A percentile compares a stretch with the other conserved stretches of the same genome.
Evolutionary conservation across 345 rosid species (phyloP).

Genomic region (Kernera saxatilis): DNA sequence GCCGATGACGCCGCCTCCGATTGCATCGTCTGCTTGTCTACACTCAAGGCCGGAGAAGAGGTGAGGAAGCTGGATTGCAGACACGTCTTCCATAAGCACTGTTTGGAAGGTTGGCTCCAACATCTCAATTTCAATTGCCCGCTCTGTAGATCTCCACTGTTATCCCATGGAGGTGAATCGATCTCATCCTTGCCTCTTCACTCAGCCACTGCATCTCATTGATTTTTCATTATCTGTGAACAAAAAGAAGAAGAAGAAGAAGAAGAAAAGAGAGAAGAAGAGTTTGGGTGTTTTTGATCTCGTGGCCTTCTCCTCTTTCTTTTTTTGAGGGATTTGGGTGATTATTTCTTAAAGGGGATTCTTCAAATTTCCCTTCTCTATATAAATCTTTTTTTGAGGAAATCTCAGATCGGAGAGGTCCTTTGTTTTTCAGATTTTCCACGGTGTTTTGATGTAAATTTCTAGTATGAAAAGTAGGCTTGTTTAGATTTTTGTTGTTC

Average conservation of each 20-base stretch:
- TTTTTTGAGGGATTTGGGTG: neutral
- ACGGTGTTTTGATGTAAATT: neutral
- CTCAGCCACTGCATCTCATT: slow-evolving; percentile 2
- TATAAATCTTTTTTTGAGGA: neutral
- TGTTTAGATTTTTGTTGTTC: neutral
- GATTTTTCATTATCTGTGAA: neutral
- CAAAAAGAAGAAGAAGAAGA: neutral
- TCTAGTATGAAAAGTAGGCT: slow-evolving; percentile 1
- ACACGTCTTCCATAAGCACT: slow-evolving; percentile 73
- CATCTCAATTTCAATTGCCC: slow-evolving; percentile 72
- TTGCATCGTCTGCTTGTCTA: slow-evolving; percentile 63
- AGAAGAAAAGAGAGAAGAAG: neutral
- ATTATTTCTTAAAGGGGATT: neutral
- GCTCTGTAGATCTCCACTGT: slow-evolving; percentile 53
- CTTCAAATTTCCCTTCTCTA: neutral
- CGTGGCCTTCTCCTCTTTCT: slow-evolving; percentile 17
- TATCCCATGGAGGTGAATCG: slow-evolving; percentile 9
- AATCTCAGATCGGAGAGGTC: slow-evolving; percentile 11
- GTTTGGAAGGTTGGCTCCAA: slow-evolving; percentile 78
- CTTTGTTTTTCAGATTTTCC: neutral
- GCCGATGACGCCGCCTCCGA: slow-evolving; percentile 23
- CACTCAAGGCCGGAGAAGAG: slow-evolving; percentile 57
- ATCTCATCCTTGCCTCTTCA: neutral
- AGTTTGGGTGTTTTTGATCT: slow-evolving; percentile 21
- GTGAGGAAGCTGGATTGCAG: slow-evolving; percentile 74